Evolutionary conservation across 2,329 filamentous ascomycete species (phyloP).

Genomic region (Cladophialophora bantiana): DNA sequence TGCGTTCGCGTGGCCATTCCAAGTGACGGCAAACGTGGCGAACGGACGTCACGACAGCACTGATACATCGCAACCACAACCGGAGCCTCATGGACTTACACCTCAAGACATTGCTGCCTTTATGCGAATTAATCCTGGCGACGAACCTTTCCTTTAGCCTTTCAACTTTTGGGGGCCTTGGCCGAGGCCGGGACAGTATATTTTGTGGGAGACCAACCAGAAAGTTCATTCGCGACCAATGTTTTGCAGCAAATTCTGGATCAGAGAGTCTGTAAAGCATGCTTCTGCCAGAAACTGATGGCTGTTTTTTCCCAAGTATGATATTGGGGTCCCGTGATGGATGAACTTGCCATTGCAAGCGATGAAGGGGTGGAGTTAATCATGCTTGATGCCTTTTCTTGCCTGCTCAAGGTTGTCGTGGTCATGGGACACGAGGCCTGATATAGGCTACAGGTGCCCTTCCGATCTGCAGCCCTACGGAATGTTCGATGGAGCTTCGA

Average conservation of each 20-base stretch:
- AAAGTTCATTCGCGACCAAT: background rate
- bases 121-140: conserved; percentile 34
- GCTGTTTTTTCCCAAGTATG: background rate
- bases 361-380: too few species aligned
- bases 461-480: conserved; percentile 20
- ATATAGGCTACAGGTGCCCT: conserved; percentile 6
- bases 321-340: background rate
- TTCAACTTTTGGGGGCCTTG: background rate
- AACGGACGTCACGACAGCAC: conserved; percentile 1
- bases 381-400: background rate
- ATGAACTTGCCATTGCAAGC: background rate
- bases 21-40: background rate
- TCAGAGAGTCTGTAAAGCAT: background rate
- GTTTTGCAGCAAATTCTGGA: background rate
- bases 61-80: conserved; percentile 7
- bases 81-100: conserved; percentile 18
- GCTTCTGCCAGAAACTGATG: background rate
- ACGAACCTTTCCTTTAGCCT: conserved; percentile 28
- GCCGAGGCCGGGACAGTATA: background rate
- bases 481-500: conserved; percentile 17
- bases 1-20: conserved; percentile 28
- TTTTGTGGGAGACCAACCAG: background rate
- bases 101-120: conserved; percentile 33
- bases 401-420: background rate
- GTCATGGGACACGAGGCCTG: background rate